Evolutionary conservation across 495 filamentous ascomycete genomes (phyloP), one percentile per base, ranked within the genome.

Genomic region (Achaetomiella virescens): DNA sequence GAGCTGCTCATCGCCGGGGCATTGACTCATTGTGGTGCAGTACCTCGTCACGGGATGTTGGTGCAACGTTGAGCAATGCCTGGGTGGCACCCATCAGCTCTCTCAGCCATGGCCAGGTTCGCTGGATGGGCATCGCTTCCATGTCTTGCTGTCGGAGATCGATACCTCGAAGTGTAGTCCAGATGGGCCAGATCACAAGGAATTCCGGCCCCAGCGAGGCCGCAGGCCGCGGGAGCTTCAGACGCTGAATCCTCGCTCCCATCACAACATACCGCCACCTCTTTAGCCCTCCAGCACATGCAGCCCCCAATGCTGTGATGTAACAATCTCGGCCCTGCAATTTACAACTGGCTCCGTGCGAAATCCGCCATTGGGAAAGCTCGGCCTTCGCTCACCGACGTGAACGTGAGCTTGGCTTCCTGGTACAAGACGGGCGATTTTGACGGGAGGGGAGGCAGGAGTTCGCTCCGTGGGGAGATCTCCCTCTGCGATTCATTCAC

Each of bases 261-360:
- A 18, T n/a, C n/a, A n/a, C n/a, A n/a, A n/a, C n/a, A 18, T 29
- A 58, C 42, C 48, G 52, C 40, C 48, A 48, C 55, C 47, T 52
- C 55, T 53, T 48, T 45, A 44, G 22, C 36, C 45, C 36, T 11
- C 31, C 40, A 18, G 33, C 40, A 12, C 20, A 3, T 54, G 51
- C 41, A 33, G 18, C 20, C 24, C 20, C 29, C 40, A 40, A 31
- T 41, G 6, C 35, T 11, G 15, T 3, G 55, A 38, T 54, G 41
- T 48, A 47, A 37, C 52, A 24, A 17, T 51, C 40, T 57, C 48
- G 47, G 25, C 29, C 33, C 25, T 47, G 48, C 31, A 12, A 43
- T n/a, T n/a, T n/a, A n/a, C n/a, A n/a, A n/a, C 14, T 33, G 31
- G 52, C 27, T 52, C 17, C 15, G 37, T 20, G 37, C n/a, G 20